phyloP scores from a whole-genome alignment of 768 basidiomycete genomes.

The Pleurotus citrinopileatus region DNA sequence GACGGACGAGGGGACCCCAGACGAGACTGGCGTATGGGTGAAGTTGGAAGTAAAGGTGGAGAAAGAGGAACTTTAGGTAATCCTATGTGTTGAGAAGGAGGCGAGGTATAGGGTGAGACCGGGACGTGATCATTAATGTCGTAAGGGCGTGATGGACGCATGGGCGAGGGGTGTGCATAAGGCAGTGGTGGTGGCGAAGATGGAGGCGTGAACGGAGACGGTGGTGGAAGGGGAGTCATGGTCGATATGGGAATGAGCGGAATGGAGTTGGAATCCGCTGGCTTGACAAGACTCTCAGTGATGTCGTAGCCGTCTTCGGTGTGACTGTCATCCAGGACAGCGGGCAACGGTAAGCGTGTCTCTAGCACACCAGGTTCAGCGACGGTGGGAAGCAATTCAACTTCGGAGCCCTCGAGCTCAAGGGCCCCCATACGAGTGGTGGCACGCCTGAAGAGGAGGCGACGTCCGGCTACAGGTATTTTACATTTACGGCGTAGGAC shows the following conservation, averaged over 20 bases:
- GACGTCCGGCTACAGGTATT: constrained; percentile 4
- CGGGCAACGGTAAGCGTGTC: background rate
- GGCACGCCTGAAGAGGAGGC: constrained; percentile 5
- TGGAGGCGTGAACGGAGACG: constrained; percentile 7
- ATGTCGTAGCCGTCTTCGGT: constrained; percentile 1
- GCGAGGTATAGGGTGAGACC: constrained; percentile 7
- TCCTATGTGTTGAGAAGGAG: background rate
- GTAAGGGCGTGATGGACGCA: constrained; percentile 6
- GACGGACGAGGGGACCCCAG: constrained; percentile 7
- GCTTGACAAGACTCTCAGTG: constrained; percentile 1
- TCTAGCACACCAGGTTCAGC: constrained; percentile 5
- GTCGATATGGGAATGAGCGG: constrained; percentile 7
- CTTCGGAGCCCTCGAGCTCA: constrained; percentile 6
- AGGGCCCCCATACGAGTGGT: constrained; percentile 6
- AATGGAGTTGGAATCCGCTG: background rate
- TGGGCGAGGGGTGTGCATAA: constrained; percentile 2
- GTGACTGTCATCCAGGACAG: constrained; percentile 10
- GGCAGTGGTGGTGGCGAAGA: background rate
- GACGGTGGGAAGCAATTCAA: constrained; percentile 6
- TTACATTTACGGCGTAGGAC: constrained; percentile 1
- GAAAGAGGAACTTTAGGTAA: constrained; percentile 3
- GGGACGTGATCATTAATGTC: constrained; percentile 3
- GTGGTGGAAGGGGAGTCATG: constrained; percentile 1
- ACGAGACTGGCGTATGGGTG: constrained; percentile 6
- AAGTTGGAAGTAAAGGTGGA: constrained; percentile 4